A percentile compares a stretch with the other conserved stretches of the same genome.
Evolutionary conservation across 768 basidiomycete species (phyloP).

Genomic region (Strobilomyces echinocephalus): DNA sequence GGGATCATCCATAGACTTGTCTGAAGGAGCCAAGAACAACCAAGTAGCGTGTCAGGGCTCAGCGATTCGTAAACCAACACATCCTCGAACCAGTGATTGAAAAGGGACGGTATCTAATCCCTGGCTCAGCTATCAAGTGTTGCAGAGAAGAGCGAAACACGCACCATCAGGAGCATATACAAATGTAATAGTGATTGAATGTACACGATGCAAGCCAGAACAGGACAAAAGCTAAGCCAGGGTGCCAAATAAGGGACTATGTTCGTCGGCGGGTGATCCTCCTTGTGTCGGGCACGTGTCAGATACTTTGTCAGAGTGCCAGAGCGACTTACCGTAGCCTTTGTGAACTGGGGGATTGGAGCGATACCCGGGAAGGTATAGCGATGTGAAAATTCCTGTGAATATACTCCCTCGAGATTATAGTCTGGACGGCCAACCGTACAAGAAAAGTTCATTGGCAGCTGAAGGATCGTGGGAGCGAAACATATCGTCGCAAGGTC

Average conservation of each 20-base stretch:
- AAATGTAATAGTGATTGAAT: conserved; percentile 13
- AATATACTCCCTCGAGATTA: not conserved
- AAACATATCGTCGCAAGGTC: conserved; percentile 5
- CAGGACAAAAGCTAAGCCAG: conserved; percentile 21
- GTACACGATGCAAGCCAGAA: conserved; percentile 11
- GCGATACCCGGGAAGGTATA: too few species aligned
- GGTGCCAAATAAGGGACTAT: conserved; percentile 5
- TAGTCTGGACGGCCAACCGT: not conserved
- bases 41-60: not conserved
- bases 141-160: not conserved
- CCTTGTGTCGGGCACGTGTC: not conserved
- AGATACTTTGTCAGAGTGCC: not conserved
- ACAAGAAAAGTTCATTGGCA: conserved; percentile 1
- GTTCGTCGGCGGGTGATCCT: not conserved
- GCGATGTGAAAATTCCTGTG: not conserved
- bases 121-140: not conserved
- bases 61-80: conserved; percentile 10
- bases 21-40: conserved; percentile 1
- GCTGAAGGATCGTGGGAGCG: conserved; percentile 2
- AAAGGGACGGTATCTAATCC: conserved; percentile 16
- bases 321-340: conserved; percentile 1
- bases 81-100: conserved; percentile 21
- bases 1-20: conserved; percentile 5
- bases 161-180: conserved; percentile 24
- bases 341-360: not conserved